phyloP scores from a whole-genome alignment of 1,284 basidiomycete genomes.

The Exsudoporus floridanus region DNA sequence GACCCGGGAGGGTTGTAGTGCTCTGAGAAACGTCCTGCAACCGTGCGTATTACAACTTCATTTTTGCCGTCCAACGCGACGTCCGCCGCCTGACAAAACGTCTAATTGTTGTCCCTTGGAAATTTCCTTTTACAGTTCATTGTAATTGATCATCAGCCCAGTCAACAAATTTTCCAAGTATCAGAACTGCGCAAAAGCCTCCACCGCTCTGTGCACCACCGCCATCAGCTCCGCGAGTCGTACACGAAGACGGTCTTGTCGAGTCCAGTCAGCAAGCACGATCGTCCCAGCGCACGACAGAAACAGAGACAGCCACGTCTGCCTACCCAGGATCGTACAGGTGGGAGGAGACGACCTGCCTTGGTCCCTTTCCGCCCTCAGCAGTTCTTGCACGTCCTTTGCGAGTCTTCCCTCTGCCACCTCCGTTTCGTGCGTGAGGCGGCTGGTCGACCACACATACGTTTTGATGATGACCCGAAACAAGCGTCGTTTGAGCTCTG shows the following conservation, averaged over 20 bases:
- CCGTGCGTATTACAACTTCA: constrained; percentile 10
- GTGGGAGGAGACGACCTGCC: constrained; percentile 37
- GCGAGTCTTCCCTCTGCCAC: constrained; percentile 17
- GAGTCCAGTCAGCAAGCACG: constrained; percentile 12
- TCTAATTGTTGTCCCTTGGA: constrained; percentile 11
- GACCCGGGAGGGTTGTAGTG: neutral
- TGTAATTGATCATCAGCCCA: neutral
- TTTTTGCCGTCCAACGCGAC: constrained; percentile 11
- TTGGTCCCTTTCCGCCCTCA: constrained; percentile 37
- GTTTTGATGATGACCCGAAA: constrained; percentile 14
- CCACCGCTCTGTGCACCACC: constrained; percentile 29
- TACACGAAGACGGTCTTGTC: constrained; percentile 24
- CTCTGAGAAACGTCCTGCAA: constrained; percentile 6
- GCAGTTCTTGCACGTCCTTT: constrained; percentile 25
- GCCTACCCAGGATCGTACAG: constrained; percentile 25
- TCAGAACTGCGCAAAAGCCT: constrained; percentile 24
- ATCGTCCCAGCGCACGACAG: neutral
- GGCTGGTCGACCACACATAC: constrained; percentile 31
- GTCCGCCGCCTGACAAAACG: constrained; percentile 1
- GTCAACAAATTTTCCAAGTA: neutral
- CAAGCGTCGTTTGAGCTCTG: constrained; percentile 28
- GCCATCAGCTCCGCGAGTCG: constrained; percentile 29
- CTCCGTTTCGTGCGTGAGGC: constrained; percentile 21
- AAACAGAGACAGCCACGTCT: constrained; percentile 5
- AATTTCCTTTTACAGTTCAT: constrained; percentile 32